Conservation (phyloP, 805 yeast genomes). For the Starmerella apis region DNA sequence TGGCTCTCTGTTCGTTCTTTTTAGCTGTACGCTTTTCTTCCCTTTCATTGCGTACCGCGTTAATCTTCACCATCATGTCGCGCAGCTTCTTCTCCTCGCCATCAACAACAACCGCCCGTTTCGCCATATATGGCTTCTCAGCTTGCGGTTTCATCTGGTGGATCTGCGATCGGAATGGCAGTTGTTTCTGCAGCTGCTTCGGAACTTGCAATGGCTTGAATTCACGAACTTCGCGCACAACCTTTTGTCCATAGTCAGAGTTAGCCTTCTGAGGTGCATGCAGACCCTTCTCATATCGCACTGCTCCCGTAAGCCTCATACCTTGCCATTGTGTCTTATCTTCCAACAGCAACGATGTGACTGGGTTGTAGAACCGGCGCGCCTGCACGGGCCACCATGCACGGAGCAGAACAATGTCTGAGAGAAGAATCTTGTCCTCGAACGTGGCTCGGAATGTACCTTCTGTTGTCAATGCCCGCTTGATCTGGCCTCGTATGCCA, state of each 20-base stretch:
- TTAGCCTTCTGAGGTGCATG: slow-evolving; percentile 51
- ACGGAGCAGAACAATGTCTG: slow-evolving; percentile 74
- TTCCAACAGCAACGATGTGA: slow-evolving; percentile 68
- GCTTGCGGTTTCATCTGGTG: slow-evolving; percentile 75
- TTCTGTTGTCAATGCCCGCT: slow-evolving; percentile 83
- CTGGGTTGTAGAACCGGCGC: slow-evolving; percentile 89
- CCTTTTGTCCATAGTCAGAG: slow-evolving; percentile 46
- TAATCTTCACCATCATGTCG: slow-evolving; percentile 73
- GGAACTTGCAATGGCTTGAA: slow-evolving; percentile 88
- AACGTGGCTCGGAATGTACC: slow-evolving; percentile 94
- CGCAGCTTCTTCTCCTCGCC: slow-evolving; percentile 93
- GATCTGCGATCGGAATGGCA: slow-evolving; percentile 90
- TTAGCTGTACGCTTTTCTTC: slow-evolving; percentile 64
- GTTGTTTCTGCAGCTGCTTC: slow-evolving; percentile 54
- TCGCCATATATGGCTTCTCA: slow-evolving; percentile 67
- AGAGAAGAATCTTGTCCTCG: slow-evolving; percentile 83
- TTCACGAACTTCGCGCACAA: slow-evolving; percentile 73
- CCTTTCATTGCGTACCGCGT: slow-evolving; percentile 76
- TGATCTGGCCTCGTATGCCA: slow-evolving; percentile 95
- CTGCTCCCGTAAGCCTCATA: slow-evolving; percentile 89
- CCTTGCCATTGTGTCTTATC: slow-evolving; percentile 90
- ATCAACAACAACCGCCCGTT: slow-evolving; percentile 85
- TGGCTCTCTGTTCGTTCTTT: slow-evolving; percentile 65
- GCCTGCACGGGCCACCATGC: slow-evolving; percentile 96
- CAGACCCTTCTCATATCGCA: slow-evolving; percentile 63